A percentile compares a stretch with the other conserved stretches of the same genome.
phyloP scores from a whole-genome alignment of 371 early-diverging fungal genomes.

The Coemansia sp. region DNA sequence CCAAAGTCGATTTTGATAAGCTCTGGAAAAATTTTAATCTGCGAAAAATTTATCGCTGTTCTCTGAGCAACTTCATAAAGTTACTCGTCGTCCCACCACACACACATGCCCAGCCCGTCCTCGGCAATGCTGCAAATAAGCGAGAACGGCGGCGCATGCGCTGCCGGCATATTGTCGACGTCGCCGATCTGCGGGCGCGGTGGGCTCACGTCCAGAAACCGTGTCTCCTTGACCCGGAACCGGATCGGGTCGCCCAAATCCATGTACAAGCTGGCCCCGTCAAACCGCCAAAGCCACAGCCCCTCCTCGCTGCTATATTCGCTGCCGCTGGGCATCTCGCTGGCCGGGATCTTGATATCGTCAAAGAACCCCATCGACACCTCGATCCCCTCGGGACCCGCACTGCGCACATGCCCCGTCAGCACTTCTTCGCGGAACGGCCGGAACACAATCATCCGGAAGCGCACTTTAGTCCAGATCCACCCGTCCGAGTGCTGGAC shows the following conservation, averaged over 20 bases:
- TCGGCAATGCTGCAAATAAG: conserved; percentile 66
- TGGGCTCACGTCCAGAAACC: conserved; percentile 79
- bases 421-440: conserved; percentile 90
- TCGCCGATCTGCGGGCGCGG: conserved; percentile 55
- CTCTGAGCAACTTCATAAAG: no score
- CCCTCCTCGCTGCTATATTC: conserved; percentile 73
- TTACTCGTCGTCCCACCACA: conserved; percentile 62
- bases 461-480: conserved; percentile 72
- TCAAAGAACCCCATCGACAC: conserved; percentile 90
- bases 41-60: no score
- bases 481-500: conserved; percentile 84
- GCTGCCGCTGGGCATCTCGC: conserved; percentile 60
- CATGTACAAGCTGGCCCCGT: conserved; percentile 80
- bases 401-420: conserved; percentile 72
- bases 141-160: conserved; percentile 32
- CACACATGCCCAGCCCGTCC: conserved; percentile 70
- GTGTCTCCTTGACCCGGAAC: conserved; percentile 72
- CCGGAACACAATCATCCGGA: conserved; percentile 86
- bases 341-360: conserved; percentile 81
- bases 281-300: conserved; percentile 80
- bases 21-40: no score
- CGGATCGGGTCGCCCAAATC: conserved; percentile 79
- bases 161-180: conserved; percentile 38
- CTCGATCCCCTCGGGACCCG: conserved; percentile 54
- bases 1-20: no score